Conservation (phyloP, 2,329 filamentous ascomycete species). For the Aspergillus oerlinghausenensis region DNA sequence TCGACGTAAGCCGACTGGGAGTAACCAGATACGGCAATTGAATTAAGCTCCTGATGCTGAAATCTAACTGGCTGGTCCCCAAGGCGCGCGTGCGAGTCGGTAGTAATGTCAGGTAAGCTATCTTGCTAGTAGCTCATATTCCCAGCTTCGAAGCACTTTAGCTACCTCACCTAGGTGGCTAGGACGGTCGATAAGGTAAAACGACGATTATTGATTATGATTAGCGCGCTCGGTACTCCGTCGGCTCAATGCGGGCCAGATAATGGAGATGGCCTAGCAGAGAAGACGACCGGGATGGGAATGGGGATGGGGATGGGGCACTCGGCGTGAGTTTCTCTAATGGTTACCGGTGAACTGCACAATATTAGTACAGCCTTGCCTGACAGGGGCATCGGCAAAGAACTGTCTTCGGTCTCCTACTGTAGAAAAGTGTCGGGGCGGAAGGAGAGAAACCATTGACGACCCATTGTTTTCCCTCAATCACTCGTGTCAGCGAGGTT, state of each 20-base stretch:
- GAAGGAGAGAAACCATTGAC: not conserved
- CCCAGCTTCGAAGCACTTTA: not conserved
- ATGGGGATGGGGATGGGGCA: not conserved
- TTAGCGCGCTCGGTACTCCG: not conserved
- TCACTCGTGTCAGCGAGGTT: not conserved
- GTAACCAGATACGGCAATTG: slow-evolving; percentile 14
- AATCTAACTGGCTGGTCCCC: not conserved
- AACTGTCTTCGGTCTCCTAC: not conserved
- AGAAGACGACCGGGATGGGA: not conserved
- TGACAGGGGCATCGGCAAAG: too few relatives aligned
- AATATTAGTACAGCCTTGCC: not conserved
- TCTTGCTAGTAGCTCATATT: not conserved
- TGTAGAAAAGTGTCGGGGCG: not conserved
- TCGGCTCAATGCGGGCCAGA: not conserved
- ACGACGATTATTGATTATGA: not conserved
- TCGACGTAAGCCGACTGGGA: slow-evolving; percentile 11
- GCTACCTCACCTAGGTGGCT: not conserved
- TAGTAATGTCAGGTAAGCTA: not conserved
- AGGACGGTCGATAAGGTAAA: not conserved
- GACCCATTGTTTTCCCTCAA: not conserved
- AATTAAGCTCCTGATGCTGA: slow-evolving; percentile 12
- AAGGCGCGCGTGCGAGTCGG: not conserved
- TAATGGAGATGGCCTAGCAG: not conserved
- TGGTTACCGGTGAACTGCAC: not conserved
- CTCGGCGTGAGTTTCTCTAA: not conserved